These are phyloP conservation scores for Trichosporon faecale DNA, from an alignment of 1,284 basidiomycete species.

Conservation along the genomic window DNA sequence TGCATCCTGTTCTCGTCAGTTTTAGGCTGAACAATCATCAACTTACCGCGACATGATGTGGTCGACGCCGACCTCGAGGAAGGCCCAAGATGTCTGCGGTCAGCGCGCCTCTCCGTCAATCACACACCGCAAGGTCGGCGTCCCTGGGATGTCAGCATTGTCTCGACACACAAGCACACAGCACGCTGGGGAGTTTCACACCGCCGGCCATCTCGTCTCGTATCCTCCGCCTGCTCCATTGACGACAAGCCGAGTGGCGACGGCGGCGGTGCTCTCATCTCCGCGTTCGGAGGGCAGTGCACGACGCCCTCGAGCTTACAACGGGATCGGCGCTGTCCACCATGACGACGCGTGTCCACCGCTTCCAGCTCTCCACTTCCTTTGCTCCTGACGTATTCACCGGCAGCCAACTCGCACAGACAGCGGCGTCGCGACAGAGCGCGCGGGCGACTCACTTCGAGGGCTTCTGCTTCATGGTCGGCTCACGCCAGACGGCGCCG, in stretches of 20 bases:
- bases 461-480: conserved; percentile 35
- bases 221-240: background rate
- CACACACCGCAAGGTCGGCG: conserved; percentile 34
- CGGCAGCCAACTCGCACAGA: too few relatives aligned
- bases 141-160: conserved; percentile 28
- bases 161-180: background rate
- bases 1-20: conserved; percentile 58
- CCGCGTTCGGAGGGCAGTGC: background rate
- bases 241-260: background rate
- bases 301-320: background rate
- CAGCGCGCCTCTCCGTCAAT: conserved; percentile 5
- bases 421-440: background rate
- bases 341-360: background rate
- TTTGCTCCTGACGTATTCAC: too few relatives aligned
- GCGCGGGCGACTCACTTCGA: conserved; percentile 36
- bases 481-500: conserved; percentile 24
- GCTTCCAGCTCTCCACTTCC: background rate
- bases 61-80: conserved; percentile 83
- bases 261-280: background rate
- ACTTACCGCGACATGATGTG: conserved; percentile 76
- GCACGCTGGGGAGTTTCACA: background rate
- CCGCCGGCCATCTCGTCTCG: background rate
- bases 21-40: background rate
- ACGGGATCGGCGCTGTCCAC: background rate
- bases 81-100: conserved; percentile 75